Base-by-base conservation (phyloP, 129 eudicot genomes). In the Mikania micrantha region DNA sequence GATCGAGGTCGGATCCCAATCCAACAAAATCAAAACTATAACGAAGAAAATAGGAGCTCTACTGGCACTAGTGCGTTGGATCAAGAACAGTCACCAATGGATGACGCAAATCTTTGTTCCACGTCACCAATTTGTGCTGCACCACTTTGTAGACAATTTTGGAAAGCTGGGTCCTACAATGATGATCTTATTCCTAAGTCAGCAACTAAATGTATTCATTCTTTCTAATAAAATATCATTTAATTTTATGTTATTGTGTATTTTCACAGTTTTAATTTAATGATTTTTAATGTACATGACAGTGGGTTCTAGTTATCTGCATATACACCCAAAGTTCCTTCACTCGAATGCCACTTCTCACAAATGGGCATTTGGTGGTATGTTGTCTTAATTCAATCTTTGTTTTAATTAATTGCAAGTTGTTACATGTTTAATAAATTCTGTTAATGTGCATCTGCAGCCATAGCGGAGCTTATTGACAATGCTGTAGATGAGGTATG, bases 101-200 rank as follows among this genome's bases (percentile, higher is more conserved):
- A 76, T 60, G 89, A 84, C 42, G 62, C 91, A 19, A 78, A 70
- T 74, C 86, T 79, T 48, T 70, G 84, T 74, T 79, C 91, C 27
- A 77, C 84, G 25, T 83, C 96, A 7, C 76, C 96, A 42, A 29
- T 86, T 44, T 84, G 85, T 66, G 79, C 90, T 5, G 96, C 96
- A 31, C 96, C 98, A 19, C 52, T 92, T 62, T 82, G 91, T 70
- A 85, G 96, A 42, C 95, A 92, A 71, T 92, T 92, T 73, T 92
- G 98, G 98, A 92, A 77, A 86, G 96, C 96, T 71, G 98, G 98
- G 62, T 59, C 81, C 39, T 92, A 92, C 64, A 77, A 82, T 31
- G 87, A 82, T 41, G 83, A 63, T 74, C 82, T 78, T 56, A 60
- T 42, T 42, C 74, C 84, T 8, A 86, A 80, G 52, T 60, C 91